phyloP scores from a whole-genome alignment of 2,329 filamentous ascomycete genomes.

The Coniochaeta sp. region DNA sequence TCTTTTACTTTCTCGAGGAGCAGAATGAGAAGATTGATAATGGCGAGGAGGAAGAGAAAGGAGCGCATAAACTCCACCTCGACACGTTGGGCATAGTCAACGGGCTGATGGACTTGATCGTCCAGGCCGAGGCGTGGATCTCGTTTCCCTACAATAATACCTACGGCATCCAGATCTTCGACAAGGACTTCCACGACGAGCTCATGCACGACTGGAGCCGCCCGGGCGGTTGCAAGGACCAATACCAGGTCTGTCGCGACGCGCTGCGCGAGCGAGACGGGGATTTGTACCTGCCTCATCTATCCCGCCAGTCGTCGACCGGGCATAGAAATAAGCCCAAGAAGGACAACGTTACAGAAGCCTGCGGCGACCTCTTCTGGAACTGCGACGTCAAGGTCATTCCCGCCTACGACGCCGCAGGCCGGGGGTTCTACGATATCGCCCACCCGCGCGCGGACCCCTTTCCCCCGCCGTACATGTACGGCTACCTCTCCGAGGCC shows the following conservation, averaged over 20 bases:
- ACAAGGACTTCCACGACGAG: constrained; percentile 35
- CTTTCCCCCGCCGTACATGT: constrained; percentile 44
- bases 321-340: background rate
- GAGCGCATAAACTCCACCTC: constrained; percentile 19
- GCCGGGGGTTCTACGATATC: constrained; percentile 51
- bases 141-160: constrained; percentile 48
- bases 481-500: constrained; percentile 48
- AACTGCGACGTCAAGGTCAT: constrained; percentile 27
- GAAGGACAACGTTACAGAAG: background rate
- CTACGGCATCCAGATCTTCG: constrained; percentile 45
- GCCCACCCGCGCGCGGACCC: constrained; percentile 43
- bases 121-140: constrained; percentile 39
- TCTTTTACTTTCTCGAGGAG: constrained; percentile 33
- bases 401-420: constrained; percentile 18
- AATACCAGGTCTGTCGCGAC: constrained; percentile 42
- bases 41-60: constrained; percentile 6
- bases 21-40: constrained; percentile 32
- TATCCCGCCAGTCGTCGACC: no score
- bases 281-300: no score
- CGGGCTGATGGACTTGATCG: constrained; percentile 43
- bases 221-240: constrained; percentile 45
- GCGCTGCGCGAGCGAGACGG: constrained; percentile 8
- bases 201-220: constrained; percentile 35
- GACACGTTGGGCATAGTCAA: constrained; percentile 51
- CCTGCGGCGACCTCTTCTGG: constrained; percentile 28